These are phyloP conservation scores for Globisporangium megalacanthum DNA, from an alignment of 352 stramenopile species.

Conservation along the genomic window DNA sequence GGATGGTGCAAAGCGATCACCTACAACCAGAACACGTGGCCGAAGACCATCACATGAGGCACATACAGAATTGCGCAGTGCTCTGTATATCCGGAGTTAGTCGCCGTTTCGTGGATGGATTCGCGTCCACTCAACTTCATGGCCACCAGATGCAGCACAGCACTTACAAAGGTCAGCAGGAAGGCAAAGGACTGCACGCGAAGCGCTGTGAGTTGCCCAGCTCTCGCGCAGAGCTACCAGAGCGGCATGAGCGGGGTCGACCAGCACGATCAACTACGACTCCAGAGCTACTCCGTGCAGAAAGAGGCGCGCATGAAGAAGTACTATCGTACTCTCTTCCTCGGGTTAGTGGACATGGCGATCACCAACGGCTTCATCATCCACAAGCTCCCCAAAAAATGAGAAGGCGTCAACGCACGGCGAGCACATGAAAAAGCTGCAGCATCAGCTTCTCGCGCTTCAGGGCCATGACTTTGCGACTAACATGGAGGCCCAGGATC, in stretches of 20 bases:
- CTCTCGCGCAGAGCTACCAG: background rate
- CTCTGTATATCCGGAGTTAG: conserved; percentile 1
- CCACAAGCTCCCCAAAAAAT: background rate
- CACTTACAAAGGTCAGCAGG: background rate
- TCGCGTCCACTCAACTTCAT: background rate
- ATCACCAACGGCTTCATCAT: background rate
- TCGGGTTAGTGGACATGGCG: background rate
- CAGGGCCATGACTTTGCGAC: background rate
- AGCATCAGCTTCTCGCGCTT: background rate
- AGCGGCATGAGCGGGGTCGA: background rate
- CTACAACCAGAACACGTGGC: too few relatives aligned
- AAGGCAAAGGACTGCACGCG: background rate
- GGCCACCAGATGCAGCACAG: background rate
- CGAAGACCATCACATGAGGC: background rate
- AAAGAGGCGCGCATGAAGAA: background rate
- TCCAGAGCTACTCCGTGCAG: background rate
- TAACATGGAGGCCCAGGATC: background rate
- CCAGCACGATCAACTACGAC: background rate
- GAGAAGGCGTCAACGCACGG: background rate
- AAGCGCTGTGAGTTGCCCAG: background rate
- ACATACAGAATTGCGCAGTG: background rate
- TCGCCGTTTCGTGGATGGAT: background rate
- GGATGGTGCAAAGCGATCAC: too few relatives aligned
- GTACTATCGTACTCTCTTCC: background rate
- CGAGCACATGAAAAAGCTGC: background rate